Evolutionary conservation across 352 stramenopile species (phyloP).

Genomic region (Globisporangium acanthophoron): DNA sequence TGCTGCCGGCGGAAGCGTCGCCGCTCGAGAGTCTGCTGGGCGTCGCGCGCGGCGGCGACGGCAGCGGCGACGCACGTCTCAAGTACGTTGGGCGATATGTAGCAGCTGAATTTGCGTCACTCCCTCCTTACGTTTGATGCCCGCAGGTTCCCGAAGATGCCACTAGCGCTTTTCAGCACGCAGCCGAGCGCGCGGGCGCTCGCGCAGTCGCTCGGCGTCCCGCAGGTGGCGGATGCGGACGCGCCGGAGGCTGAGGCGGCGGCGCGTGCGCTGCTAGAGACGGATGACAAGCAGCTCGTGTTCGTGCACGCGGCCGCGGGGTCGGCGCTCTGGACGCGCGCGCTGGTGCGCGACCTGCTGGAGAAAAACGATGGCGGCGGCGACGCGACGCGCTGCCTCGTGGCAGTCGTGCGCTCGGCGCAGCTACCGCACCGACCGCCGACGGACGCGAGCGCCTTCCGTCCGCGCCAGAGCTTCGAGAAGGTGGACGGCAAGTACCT

Average conservation of each 20-base stretch:
- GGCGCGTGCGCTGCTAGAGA: constrained; percentile 15
- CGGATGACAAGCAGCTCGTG: constrained; percentile 43
- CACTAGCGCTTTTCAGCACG: constrained; percentile 52
- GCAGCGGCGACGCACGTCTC: constrained; percentile 6
- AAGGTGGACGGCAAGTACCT: constrained; percentile 55
- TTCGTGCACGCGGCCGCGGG: constrained; percentile 37
- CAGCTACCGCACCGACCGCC: constrained; percentile 18
- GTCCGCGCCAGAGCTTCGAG: constrained; percentile 57
- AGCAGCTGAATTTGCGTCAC: neutral
- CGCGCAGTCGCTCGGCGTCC: constrained; percentile 27
- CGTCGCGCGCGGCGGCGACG: constrained; percentile 19
- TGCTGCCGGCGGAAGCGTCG: constrained; percentile 17
- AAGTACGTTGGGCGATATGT: constrained; percentile 21
- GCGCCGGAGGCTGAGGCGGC: constrained; percentile 3
- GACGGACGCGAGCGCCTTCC: constrained; percentile 21
- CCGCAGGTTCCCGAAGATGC: constrained; percentile 52
- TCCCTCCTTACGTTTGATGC: neutral
- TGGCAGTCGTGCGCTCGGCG: constrained; percentile 37
- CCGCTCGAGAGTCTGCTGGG: constrained; percentile 29
- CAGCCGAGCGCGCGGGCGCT: constrained; percentile 25
- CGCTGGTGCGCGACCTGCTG: constrained; percentile 30
- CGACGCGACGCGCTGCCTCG: constrained; percentile 30
- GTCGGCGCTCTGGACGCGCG: constrained; percentile 38
- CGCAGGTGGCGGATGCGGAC: constrained; percentile 22
- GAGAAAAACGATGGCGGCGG: constrained; percentile 20